Percentiles rank a stretch among this genome's conserved stretches.
phyloP scores from a whole-genome alignment of 805 yeast species.

The Wickerhamiella siamensis region DNA sequence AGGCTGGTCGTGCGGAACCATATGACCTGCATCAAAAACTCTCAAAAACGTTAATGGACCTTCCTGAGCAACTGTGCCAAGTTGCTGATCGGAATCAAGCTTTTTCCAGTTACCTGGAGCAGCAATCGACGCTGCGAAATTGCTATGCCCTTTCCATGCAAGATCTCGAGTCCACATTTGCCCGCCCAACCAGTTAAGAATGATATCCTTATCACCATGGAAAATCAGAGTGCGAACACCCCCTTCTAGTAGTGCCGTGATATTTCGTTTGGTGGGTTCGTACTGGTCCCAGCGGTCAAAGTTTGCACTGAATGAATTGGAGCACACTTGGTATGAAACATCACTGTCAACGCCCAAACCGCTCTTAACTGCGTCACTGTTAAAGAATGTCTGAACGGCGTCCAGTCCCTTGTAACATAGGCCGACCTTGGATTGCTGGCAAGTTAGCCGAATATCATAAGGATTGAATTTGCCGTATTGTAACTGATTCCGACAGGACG shows the following conservation, averaged over 20 bases:
- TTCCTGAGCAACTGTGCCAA: slow-evolving; percentile 59
- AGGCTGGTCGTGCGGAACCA: slow-evolving; percentile 87
- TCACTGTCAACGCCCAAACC: slow-evolving; percentile 41
- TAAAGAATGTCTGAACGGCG: slow-evolving; percentile 38
- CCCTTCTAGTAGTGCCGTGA: slow-evolving; percentile 53
- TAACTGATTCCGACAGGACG: slow-evolving; percentile 9
- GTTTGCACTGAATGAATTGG: slow-evolving; percentile 55
- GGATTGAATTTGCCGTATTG: slow-evolving; percentile 37
- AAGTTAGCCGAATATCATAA: slow-evolving; percentile 49
- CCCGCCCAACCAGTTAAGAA: slow-evolving; percentile 93
- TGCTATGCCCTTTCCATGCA: slow-evolving; percentile 42
- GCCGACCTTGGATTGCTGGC: slow-evolving; percentile 42
- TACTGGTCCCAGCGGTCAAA: slow-evolving; percentile 54
- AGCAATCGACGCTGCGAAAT: slow-evolving; percentile 28
- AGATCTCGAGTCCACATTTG: slow-evolving; percentile 61
- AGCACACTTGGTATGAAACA: slow-evolving; percentile 52
- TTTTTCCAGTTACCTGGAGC: slow-evolving; percentile 29
- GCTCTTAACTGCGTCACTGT: slow-evolving; percentile 38
- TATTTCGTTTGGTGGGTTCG: slow-evolving; percentile 68
- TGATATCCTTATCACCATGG: slow-evolving; percentile 93
- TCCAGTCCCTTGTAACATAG: slow-evolving; percentile 44
- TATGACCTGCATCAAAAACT: slow-evolving; percentile 73
- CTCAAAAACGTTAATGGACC: slow-evolving; percentile 64
- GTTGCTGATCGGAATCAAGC: slow-evolving; percentile 27
- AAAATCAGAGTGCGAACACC: slow-evolving; percentile 72